phyloP scores from a whole-genome alignment of 805 yeast genomes.

The Pichia eremophila region DNA sequence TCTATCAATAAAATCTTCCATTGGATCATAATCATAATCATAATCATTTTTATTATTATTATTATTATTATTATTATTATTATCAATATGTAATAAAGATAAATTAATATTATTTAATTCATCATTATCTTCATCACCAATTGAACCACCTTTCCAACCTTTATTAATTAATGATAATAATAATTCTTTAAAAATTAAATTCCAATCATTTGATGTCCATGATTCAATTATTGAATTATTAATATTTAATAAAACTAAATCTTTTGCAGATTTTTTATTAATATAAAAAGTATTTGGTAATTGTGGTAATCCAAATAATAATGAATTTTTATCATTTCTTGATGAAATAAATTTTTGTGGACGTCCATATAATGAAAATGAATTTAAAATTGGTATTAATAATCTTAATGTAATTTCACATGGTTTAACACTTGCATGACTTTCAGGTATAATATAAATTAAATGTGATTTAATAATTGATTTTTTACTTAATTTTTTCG shows the following conservation, averaged over 20 bases:
- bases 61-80: constrained; percentile 9
- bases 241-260: constrained; percentile 25
- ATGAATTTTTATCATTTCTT: constrained; percentile 42
- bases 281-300: constrained; percentile 61
- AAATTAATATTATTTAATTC: constrained; percentile 25
- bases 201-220: constrained; percentile 28
- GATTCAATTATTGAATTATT: constrained; percentile 24
- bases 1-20: constrained; percentile 22
- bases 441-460: constrained; percentile 45
- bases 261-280: constrained; percentile 23
- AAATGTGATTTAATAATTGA: constrained; percentile 20
- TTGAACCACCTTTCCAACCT: constrained; percentile 30
- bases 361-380: constrained; percentile 65
- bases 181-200: constrained; percentile 29
- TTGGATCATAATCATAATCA: constrained; percentile 21
- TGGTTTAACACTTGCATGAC: constrained; percentile 64
- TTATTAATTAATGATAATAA: constrained; percentile 24
- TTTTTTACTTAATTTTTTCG: constrained; percentile 17
- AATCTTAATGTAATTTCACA: constrained; percentile 66
- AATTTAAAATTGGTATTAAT: constrained; percentile 59
- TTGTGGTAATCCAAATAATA: constrained; percentile 66
- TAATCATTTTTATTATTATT: constrained; percentile 12
- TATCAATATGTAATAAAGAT: constrained; percentile 17
- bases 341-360: constrained; percentile 54
- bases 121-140: constrained; percentile 19